A percentile compares a stretch with the other conserved stretches of the same genome.
phyloP scores from a whole-genome alignment of 1,284 basidiomycete species.

The Trametes versicolor region DNA sequence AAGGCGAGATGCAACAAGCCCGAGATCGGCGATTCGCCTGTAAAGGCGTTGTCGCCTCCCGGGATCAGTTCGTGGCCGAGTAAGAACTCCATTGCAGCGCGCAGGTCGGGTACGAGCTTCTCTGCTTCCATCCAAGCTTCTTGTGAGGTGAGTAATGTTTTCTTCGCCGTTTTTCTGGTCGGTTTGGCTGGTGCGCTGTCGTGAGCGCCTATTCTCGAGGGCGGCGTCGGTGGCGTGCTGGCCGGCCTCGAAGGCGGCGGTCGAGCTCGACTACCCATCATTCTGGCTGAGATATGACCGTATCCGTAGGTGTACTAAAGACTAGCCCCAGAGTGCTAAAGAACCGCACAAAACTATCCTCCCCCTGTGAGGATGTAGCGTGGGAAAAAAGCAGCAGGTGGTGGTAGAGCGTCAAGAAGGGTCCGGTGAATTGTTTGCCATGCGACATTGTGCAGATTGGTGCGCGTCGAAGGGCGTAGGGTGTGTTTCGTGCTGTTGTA shows the following conservation, averaged over 20 bases:
- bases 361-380: constrained; percentile 9
- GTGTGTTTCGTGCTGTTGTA: too few relatives aligned
- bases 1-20: constrained; percentile 1
- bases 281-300: constrained; percentile 22
- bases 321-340: neutral
- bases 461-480: too few relatives aligned
- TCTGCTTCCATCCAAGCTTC: constrained; percentile 7
- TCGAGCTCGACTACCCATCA: neutral
- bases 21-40: constrained; percentile 5
- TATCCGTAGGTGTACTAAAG: neutral
- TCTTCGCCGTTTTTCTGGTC: neutral
- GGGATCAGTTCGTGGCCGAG: neutral
- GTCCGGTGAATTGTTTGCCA: too few relatives aligned
- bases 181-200: neutral
- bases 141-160: neutral
- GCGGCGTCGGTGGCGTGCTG: constrained; percentile 5
- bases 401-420: too few relatives aligned
- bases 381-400: constrained; percentile 6
- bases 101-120: neutral
- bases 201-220: neutral
- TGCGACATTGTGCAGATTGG: too few relatives aligned
- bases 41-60: constrained; percentile 5
- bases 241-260: neutral
- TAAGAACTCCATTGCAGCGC: neutral
- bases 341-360: neutral